Conservation (phyloP, 129 eudicot species). For the Flaveria bidentis region DNA sequence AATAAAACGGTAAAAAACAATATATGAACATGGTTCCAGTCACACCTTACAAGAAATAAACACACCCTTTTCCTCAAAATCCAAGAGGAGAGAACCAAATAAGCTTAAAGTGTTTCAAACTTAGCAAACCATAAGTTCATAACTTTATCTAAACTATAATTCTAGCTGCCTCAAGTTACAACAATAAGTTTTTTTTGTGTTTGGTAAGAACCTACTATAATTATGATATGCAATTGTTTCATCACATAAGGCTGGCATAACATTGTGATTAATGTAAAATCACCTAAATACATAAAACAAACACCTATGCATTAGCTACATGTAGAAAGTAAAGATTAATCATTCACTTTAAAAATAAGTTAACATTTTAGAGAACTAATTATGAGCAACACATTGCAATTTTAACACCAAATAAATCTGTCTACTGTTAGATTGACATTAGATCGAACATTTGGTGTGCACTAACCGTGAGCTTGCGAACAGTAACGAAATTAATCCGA, state of each 20-base stretch:
- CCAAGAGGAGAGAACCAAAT: background rate
- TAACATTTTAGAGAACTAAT: background rate
- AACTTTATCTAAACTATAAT: background rate
- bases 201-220: background rate
- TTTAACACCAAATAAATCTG: background rate
- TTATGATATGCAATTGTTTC: background rate
- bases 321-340: background rate
- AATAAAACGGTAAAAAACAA: background rate
- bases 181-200: background rate
- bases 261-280: constrained; percentile 1
- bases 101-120: background rate
- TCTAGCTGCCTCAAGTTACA: constrained; percentile 1
- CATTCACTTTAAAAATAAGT: background rate
- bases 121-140: background rate
- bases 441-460: constrained; percentile 3
- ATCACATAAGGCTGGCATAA: background rate
- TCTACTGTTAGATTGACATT: background rate
- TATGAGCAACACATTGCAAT: background rate
- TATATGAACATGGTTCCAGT: background rate
- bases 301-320: background rate
- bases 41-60: background rate
- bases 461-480: constrained; percentile 96
- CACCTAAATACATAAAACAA: background rate
- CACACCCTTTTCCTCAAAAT: background rate
- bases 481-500: constrained; percentile 77